Percentiles rank a stretch among this genome's conserved stretches.
Conservation (phyloP, 1,284 basidiomycete genomes). For the Thecaphora frezii region DNA sequence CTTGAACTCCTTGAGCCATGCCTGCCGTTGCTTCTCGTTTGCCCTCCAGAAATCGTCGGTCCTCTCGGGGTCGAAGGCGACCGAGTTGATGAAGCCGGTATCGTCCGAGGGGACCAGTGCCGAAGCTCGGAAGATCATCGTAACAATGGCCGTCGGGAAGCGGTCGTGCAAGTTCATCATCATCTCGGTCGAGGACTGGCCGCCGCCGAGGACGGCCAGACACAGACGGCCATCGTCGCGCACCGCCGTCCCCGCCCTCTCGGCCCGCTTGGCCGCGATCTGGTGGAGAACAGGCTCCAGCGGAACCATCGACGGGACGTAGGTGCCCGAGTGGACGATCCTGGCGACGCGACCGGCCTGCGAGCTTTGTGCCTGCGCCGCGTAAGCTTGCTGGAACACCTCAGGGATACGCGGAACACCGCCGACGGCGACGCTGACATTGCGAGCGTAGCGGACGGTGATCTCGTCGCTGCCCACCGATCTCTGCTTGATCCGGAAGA, state of each 20-base stretch:
- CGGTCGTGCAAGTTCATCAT: slow-evolving; percentile 49
- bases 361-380: slow-evolving; percentile 5
- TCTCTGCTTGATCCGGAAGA: slow-evolving; percentile 35
- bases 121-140: slow-evolving; percentile 53
- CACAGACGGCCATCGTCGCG: slow-evolving; percentile 30
- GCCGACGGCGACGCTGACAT: slow-evolving; percentile 51
- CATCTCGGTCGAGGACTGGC: slow-evolving; percentile 56
- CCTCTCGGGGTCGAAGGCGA: slow-evolving; percentile 55
- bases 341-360: slow-evolving; percentile 6
- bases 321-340: slow-evolving; percentile 52
- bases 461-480: slow-evolving; percentile 15
- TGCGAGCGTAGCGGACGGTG: slow-evolving; percentile 34
- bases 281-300: slow-evolving; percentile 40
- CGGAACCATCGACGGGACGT: slow-evolving; percentile 39
- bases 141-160: slow-evolving; percentile 51
- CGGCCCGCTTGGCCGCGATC: slow-evolving; percentile 11
- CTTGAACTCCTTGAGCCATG: slow-evolving; percentile 52
- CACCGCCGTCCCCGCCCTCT: slow-evolving; percentile 2
- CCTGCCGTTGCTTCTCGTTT: slow-evolving; percentile 32
- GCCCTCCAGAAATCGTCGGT: slow-evolving; percentile 55
- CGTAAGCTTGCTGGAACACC: slow-evolving; percentile 34
- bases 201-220: slow-evolving; percentile 54
- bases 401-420: slow-evolving; percentile 44
- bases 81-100: slow-evolving; percentile 55
- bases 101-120: slow-evolving; percentile 56